Base-by-base conservation (phyloP, 2,329 filamentous ascomycete genomes). In the Epichloe scottii region DNA sequence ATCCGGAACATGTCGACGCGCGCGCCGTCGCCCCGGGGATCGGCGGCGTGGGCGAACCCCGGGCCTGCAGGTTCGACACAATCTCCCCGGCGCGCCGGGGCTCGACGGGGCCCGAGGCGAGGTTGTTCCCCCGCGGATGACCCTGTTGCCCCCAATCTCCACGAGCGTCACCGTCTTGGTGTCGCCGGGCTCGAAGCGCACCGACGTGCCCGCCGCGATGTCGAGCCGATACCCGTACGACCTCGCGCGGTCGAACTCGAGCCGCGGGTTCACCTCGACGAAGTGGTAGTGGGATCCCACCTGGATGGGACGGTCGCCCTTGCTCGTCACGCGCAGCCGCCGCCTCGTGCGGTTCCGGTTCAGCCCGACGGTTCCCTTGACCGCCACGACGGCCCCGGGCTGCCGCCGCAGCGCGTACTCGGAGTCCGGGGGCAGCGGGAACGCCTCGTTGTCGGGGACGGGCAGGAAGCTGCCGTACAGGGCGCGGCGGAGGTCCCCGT, bases 241-340 rank as follows among this genome's bases (percentile, higher is more conserved):
- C 57, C 80, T 81, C 47, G 80, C 71, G 26, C 91, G 87, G 68
- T 97, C 91, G 65, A 97, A 97, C 55, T 87, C 80, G 48, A 97
- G 77, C 65, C 87, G 81, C 0, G 89, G 87, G 67, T 97, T 97
- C n/a, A 83, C 85, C 71, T 97, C 91, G 62, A 95, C 81, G 65
- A 97, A 95, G 69, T 96, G 91, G 66, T 95, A 97, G 69, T 97
- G 91, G 34, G 89, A 95, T 34, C 91, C 91, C 53, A 90, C 85
- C 74, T 96, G 90, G 54, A 96, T 85, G 1, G 91, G 91, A 34
- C 91, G 75, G 67, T 97, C 91, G 6, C 91, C 91, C 60, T 79
- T 87, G 67, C 87, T 95, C 56, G 84, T 89, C 40, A 97, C 87
- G 62, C 75, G 81, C 39, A 97, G 71, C 53, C 71, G 76, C 56